These are phyloP conservation scores for Cryptococcus sp. DNA, from an alignment of 1,284 basidiomycete species.

Conservation along the genomic window DNA sequence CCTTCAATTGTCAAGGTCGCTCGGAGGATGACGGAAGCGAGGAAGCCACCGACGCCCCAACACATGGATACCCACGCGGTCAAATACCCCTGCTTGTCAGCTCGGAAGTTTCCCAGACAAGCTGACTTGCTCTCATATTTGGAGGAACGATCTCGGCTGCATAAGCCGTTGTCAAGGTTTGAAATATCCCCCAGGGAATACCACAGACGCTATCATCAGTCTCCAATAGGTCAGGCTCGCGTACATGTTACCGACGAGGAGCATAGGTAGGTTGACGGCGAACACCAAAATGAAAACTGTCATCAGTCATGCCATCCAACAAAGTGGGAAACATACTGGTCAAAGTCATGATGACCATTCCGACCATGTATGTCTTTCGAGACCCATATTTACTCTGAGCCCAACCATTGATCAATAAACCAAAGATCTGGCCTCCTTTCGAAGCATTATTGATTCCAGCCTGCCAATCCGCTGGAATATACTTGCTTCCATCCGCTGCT, in stretches of 20 bases:
- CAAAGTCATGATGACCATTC: conserved; percentile 9
- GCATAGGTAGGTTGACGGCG: conserved; percentile 18
- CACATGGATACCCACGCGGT: conserved; percentile 35
- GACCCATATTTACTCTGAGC: conserved; percentile 37
- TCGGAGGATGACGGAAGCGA: conserved; percentile 31
- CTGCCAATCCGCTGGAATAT: background rate
- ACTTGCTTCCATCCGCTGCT: background rate
- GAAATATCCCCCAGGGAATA: conserved; percentile 31
- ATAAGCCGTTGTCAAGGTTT: conserved; percentile 18
- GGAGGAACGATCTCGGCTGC: conserved; percentile 41
- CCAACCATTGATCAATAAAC: conserved; percentile 41
- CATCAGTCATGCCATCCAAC: background rate
- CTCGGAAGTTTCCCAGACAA: background rate
- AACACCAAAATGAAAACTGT: conserved; percentile 23
- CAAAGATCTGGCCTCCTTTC: conserved; percentile 31
- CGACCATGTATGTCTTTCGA: conserved; percentile 24
- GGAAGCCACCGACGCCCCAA: conserved; percentile 37
- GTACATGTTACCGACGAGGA: conserved; percentile 34
- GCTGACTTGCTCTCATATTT: conserved; percentile 21
- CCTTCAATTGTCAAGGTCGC: background rate
- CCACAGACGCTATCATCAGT: conserved; percentile 16
- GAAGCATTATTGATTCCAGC: background rate
- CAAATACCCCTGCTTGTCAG: conserved; percentile 23
- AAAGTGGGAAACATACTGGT: background rate
- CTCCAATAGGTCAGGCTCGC: background rate